Base-by-base conservation (phyloP, 1,139 yeast species). In the Wickerhamiella infanticola region DNA sequence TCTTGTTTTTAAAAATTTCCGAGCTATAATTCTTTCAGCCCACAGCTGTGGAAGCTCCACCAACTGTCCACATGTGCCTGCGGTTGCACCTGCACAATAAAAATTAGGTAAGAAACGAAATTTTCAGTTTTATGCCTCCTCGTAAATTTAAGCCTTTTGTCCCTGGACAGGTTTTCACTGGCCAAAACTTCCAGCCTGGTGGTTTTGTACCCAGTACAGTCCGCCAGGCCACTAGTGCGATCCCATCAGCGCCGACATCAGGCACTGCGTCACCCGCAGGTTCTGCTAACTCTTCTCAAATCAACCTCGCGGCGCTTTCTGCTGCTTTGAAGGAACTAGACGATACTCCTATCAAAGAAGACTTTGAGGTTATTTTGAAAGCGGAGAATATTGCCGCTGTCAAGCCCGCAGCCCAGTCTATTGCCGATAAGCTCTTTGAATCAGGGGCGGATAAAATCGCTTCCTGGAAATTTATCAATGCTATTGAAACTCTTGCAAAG, bases 261-360 rank as follows among this genome's bases (percentile, higher is more conserved):
- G 35, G 39, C 2, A 26, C 37, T 13, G 26, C 13, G 31, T 41
- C 48, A 25, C 51, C 51, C 24, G 41, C 50, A 18, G 25, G 46
- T 7, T 51, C 55, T 13, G 42, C 47, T 23, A 57, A 63, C 3
- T 63, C 73, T 3, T 77, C 84, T 3, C 70, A 85, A 24, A 73
- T 88, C 8, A 83, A 95, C 4, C 68, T 83, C 53, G 64, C 82
- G 7, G 80, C 90, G 7, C 67, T 86, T 50, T 75, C 75, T 50
- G 72, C 82, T n/a, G 82, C 90, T 7, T 68, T 85, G 58, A 72
- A 72, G 50, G 82, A 81, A 55, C 65, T 86, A 52, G 73, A 72
- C 37, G 60, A 76, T 42, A 67, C 81, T n/a, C 95, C 95, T 23
- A 69, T 86, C 50, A 73, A 80, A 43, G 79, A 74, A 35, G 63